Evolutionary conservation across 805 yeast species (phyloP), one percentile per base, ranked within the genome.

Genomic region (Wickerhamiella qilinensis): DNA sequence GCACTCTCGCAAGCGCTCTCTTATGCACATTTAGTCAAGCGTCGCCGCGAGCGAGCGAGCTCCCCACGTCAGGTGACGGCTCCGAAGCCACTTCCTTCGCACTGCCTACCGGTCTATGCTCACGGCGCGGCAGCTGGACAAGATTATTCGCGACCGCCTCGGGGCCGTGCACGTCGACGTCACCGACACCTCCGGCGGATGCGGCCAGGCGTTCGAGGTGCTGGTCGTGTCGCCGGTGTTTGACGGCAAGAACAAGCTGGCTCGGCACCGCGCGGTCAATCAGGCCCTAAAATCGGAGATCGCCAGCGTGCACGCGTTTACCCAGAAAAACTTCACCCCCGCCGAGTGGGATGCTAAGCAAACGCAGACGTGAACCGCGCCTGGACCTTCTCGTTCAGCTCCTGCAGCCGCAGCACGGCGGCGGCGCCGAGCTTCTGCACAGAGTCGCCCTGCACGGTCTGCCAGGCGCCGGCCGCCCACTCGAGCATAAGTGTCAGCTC

Each of bases 161-260:
- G 60, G 62, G 18, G 84, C 91, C 8, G 42, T 51, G 0, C 71
- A 77, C 43, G 83, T 76, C 9, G 78, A 76, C 49, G 85, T 82
- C 5, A 77, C 71, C 43, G 93, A 82, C 47, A 70, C 74, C 65
- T 75, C 77, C 9, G 93, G 93, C 14, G 99, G 99, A 1, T 91
- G 99, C 60, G 99, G 99, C 4, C 95, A 88, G 57, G 94, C 97
- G 2, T 88, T 86, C 58, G 94, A 93, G 29, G 94, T 85, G 25
- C 70, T 82, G 5, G 86, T 93, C 20, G 94, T 91, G 8, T 62
- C 65, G 59, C 76, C 73, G 33, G 53, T 64, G 18, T 91, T 93
- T 57, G 57, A 66, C 43, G 91, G 91, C 19, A 83, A 84, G 60
- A 84, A 83, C 60, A 81, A 80, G 55, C 64, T 91, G 36, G 71